Percentiles rank a stretch among this genome's conserved stretches.
Evolutionary conservation across 2,329 filamentous ascomycete genomes (phyloP).

Genomic region (Macrophomina pseudophaseolina): DNA sequence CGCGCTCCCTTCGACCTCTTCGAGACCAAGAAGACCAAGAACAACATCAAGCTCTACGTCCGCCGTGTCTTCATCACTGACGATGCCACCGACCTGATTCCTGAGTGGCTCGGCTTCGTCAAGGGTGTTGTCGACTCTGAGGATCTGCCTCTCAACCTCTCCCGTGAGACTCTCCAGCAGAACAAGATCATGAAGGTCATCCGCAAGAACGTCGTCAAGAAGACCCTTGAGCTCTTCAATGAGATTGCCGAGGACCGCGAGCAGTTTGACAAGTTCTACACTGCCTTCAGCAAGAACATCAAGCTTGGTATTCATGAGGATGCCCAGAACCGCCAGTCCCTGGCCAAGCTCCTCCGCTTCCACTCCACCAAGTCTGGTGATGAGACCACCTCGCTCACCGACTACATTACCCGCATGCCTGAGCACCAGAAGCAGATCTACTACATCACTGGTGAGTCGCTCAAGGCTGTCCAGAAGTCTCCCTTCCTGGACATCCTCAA

Average conservation of each 20-base stretch:
- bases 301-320: conserved; percentile 99
- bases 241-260: conserved; percentile 99
- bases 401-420: conserved; percentile 99
- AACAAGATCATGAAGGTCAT: conserved; percentile 99
- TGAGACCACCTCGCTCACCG: conserved; percentile 89
- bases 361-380: conserved; percentile 98
- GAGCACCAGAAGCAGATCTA: conserved; percentile 99
- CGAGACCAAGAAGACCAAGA: conserved; percentile 99
- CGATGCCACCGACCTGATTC: conserved; percentile 97
- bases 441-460: conserved; percentile 99
- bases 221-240: conserved; percentile 98
- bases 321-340: conserved; percentile 88
- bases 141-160: conserved; percentile 98
- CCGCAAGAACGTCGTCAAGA: conserved; percentile 99
- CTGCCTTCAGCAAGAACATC: conserved; percentile 99
- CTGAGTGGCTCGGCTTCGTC: conserved; percentile 99
- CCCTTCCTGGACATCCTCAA: conserved; percentile 98
- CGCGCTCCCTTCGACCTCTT: conserved; percentile 99
- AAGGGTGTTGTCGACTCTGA: conserved; percentile 99
- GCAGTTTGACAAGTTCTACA: conserved; percentile 99
- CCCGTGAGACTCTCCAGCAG: conserved; percentile 99
- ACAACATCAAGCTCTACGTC: conserved; percentile 99
- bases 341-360: conserved; percentile 99
- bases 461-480: conserved; percentile 97
- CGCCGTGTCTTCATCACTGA: conserved; percentile 99